phyloP scores from a whole-genome alignment of 345 rosid genomes.

The Capsella bursapastoris region DNA sequence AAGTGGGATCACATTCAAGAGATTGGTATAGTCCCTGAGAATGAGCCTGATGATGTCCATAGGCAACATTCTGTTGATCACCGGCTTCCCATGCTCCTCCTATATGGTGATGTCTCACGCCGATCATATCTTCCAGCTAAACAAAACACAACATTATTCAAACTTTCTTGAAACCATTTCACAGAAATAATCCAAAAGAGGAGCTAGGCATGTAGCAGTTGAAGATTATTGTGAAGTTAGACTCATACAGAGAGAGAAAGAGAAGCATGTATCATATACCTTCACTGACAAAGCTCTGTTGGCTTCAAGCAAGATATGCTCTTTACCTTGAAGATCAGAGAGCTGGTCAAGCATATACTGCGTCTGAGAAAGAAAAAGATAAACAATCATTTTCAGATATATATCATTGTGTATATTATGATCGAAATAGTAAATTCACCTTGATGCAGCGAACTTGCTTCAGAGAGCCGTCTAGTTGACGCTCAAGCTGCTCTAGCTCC shows the following conservation, averaged over 20 bases:
- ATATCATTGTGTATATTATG: not conserved
- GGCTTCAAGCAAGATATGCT: conserved; percentile 80
- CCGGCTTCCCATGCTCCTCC: conserved; percentile 74
- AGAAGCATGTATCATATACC: conserved; percentile 48
- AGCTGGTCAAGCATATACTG: conserved; percentile 96
- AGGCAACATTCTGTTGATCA: conserved; percentile 66
- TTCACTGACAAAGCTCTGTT: conserved; percentile 81
- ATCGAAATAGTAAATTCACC: conserved; percentile 46
- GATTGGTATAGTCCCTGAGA: conserved; percentile 77
- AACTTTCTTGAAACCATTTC: not conserved
- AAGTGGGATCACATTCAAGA: conserved; percentile 89
- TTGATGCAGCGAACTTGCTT: conserved; percentile 89
- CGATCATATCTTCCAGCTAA: conserved; percentile 88
- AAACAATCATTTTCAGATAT: conserved; percentile 16
- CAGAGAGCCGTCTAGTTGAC: conserved; percentile 78
- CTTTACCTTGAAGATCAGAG: conserved; percentile 89
- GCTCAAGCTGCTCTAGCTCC: conserved; percentile 98
- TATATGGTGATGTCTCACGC: conserved; percentile 56
- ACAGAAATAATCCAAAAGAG: not conserved
- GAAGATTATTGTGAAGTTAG: not conserved
- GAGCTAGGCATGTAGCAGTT: not conserved
- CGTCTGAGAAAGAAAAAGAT: conserved; percentile 53
- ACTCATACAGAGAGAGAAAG: conserved; percentile 3
- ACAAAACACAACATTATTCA: conserved; percentile 5
- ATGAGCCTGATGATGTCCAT: conserved; percentile 67